Percentiles rank a stretch among this genome's conserved stretches.
Evolutionary conservation across 306 rosid species (phyloP).

Genomic region (Prunus fruticosa): DNA sequence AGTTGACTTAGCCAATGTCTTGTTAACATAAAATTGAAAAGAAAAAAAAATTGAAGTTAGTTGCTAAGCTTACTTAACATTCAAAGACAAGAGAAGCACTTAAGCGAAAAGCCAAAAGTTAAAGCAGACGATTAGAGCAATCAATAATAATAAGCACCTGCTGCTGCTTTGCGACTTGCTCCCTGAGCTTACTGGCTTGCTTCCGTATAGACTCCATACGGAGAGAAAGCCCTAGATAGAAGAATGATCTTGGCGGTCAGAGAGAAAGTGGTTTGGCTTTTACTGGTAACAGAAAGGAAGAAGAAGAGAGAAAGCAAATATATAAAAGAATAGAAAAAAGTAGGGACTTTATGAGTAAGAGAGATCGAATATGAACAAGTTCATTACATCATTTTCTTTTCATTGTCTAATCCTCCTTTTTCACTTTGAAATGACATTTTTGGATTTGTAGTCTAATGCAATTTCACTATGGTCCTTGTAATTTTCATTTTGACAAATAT

Average conservation of each 20-base stretch:
- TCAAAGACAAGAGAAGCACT: background rate
- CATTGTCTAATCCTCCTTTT: no score
- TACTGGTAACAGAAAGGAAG: background rate
- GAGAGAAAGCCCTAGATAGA: constrained; percentile 2
- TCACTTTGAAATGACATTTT: no score
- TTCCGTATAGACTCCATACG: constrained; percentile 79
- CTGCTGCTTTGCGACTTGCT: constrained; percentile 90
- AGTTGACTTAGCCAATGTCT: no score
- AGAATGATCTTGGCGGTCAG: background rate
- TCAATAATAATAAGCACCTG: constrained; percentile 46
- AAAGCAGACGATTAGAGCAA: background rate
- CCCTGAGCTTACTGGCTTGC: constrained; percentile 88
- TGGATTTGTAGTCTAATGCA: no score
- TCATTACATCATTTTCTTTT: no score
- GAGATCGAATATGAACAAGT: no score
- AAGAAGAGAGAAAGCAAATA: background rate
- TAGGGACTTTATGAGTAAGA: no score
- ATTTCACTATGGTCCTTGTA: no score
- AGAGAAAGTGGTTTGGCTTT: background rate
- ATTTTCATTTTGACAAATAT: no score
- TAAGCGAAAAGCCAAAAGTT: background rate
- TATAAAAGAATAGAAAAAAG: background rate
- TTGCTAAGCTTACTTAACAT: background rate
- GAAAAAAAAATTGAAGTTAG: background rate
- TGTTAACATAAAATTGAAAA: no score